Evolutionary conservation across 129 eudicot species (phyloP).

Genomic region (Lonicera japonica): DNA sequence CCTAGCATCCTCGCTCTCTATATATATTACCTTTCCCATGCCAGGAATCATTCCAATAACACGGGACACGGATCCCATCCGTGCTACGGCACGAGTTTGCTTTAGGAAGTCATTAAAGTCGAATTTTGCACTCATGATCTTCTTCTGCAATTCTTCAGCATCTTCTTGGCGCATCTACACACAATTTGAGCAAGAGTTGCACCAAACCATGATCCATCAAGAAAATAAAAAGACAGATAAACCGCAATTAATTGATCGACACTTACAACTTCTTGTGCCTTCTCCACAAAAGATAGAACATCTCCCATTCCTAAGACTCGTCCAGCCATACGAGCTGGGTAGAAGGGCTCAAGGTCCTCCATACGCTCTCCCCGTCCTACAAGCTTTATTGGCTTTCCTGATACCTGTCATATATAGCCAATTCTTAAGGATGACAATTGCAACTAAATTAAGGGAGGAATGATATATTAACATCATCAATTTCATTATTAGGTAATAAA

Average conservation of each 20-base stretch:
- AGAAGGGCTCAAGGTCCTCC: constrained; percentile 99
- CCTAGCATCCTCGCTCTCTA: background rate
- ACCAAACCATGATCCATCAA: background rate
- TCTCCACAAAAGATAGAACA: constrained; percentile 95
- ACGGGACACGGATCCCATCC: constrained; percentile 95
- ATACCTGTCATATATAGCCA: constrained; percentile 45
- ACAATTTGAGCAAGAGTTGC: constrained; percentile 1
- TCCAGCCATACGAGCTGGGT: constrained; percentile 99
- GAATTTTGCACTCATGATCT: constrained; percentile 88
- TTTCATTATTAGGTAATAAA: background rate
- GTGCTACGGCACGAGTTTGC: constrained; percentile 91
- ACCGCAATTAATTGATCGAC: constrained; percentile 8
- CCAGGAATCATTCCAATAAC: constrained; percentile 99
- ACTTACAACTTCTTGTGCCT: constrained; percentile 98
- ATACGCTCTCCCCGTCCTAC: constrained; percentile 96
- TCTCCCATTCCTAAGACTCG: constrained; percentile 98
- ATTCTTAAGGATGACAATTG: constrained; percentile 9
- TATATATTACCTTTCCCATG: constrained; percentile 99
- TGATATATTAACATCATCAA: constrained; percentile 4
- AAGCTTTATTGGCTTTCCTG: constrained; percentile 96
- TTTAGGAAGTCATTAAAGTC: constrained; percentile 95
- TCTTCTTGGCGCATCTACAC: constrained; percentile 91
- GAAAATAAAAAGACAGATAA: background rate
- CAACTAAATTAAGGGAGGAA: background rate
- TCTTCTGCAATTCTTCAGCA: constrained; percentile 86